Percentiles rank a stretch among this genome's conserved stretches.
These are phyloP conservation scores for Rhypophila decipiens DNA, from an alignment of 495 filamentous ascomycete species.

Conservation along the genomic window DNA sequence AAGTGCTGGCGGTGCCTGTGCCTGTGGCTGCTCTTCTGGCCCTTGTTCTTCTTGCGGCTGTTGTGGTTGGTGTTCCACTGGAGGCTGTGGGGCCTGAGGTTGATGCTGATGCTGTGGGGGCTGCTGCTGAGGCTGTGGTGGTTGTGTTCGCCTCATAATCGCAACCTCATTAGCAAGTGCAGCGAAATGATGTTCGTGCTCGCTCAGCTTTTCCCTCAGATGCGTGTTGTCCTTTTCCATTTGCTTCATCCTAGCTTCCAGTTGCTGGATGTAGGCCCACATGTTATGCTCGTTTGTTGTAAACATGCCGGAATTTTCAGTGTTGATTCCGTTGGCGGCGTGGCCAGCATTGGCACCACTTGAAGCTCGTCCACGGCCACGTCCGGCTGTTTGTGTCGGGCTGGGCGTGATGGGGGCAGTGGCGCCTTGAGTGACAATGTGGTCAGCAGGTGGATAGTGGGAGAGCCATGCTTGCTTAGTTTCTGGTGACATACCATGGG, in stretches of 20 bases:
- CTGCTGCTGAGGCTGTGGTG: not conserved
- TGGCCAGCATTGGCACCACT: constrained; percentile 23
- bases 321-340: constrained; percentile 20
- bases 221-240: constrained; percentile 16
- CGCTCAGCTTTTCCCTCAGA: constrained; percentile 29
- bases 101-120: not conserved
- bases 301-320: constrained; percentile 36
- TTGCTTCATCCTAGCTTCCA: constrained; percentile 41
- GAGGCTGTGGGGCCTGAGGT: too few relatives aligned
- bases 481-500: constrained; percentile 28
- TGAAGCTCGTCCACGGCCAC: constrained; percentile 16
- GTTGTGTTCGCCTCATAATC: constrained; percentile 13
- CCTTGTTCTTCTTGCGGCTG: too few relatives aligned
- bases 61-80: not conserved
- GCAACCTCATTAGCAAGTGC: constrained; percentile 18
- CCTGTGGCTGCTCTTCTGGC: too few relatives aligned
- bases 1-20: too few relatives aligned
- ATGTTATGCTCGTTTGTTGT: constrained; percentile 34
- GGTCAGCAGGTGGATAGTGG: constrained; percentile 44
- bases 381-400: constrained; percentile 19
- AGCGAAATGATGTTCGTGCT: constrained; percentile 33
- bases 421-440: constrained; percentile 37
- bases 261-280: constrained; percentile 44
- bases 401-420: constrained; percentile 16
- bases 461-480: constrained; percentile 29